These are phyloP conservation scores for Gossypium trilobum DNA, from an alignment of 441 rosid genomes.

Conservation along the genomic window DNA sequence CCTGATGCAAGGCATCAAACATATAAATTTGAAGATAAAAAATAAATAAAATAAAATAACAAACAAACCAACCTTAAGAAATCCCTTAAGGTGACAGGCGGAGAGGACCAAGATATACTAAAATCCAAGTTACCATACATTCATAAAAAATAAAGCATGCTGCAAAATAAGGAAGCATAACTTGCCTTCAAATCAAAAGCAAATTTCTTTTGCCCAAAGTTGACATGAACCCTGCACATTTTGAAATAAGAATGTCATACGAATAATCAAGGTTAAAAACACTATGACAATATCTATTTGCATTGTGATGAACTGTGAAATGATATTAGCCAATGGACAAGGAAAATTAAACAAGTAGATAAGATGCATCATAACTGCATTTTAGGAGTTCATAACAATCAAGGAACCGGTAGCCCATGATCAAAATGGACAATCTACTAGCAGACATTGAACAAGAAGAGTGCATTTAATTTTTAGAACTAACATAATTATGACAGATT, in stretches of 20 bases:
- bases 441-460: background rate
- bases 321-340: background rate
- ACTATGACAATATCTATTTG: background rate
- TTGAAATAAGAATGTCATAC: conserved; percentile 7
- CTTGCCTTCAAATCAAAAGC: conserved; percentile 73
- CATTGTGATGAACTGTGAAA: background rate
- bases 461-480: background rate
- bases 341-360: background rate
- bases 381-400: background rate
- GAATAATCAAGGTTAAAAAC: background rate
- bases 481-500: background rate
- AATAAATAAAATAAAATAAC: too few species aligned
- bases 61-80: background rate
- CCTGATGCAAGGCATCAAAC: conserved; percentile 30
- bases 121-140: background rate
- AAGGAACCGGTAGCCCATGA: background rate
- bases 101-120: background rate
- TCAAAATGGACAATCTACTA: background rate
- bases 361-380: background rate
- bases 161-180: background rate
- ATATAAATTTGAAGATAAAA: background rate
- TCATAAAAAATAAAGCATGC: conserved; percentile 2
- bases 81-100: background rate
- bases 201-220: conserved; percentile 71
- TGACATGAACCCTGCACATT: conserved; percentile 65